Conservation (phyloP, 2,329 filamentous ascomycete species). For the Exophiala calicioides region DNA sequence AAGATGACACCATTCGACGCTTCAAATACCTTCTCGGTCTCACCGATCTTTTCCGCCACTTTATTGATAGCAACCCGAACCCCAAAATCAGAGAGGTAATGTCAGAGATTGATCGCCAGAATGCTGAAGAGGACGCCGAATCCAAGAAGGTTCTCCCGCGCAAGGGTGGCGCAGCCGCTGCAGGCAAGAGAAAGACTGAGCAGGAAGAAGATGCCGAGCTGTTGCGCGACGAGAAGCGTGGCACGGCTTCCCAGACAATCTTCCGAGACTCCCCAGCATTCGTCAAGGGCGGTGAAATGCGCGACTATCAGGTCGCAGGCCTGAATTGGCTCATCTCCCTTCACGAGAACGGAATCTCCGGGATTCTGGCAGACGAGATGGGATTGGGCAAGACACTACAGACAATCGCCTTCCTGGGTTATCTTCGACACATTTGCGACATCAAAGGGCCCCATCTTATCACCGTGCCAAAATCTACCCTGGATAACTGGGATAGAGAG, state of each 20-base stretch:
- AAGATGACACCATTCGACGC: conserved; percentile 90
- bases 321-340: conserved; percentile 97
- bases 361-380: conserved; percentile 98
- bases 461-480: conserved; percentile 90
- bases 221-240: conserved; percentile 81
- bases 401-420: conserved; percentile 95
- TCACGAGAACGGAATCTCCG: conserved; percentile 98
- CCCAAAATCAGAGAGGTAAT: conserved; percentile 93
- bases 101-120: conserved; percentile 90
- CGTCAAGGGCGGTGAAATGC: conserved; percentile 80
- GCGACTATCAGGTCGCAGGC: conserved; percentile 93
- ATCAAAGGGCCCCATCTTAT: conserved; percentile 91
- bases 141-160: conserved; percentile 73
- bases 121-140: conserved; percentile 69
- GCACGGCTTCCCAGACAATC: conserved; percentile 80
- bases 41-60: conserved; percentile 96
- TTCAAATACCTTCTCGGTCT: conserved; percentile 94
- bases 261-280: conserved; percentile 94
- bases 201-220: conserved; percentile 96
- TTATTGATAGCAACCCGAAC: conserved; percentile 96
- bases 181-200: conserved; percentile 83
- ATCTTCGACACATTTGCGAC: conserved; percentile 84
- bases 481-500: conserved; percentile 98
- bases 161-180: conserved; percentile 75
- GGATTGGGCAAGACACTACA: conserved; percentile 96